These are phyloP conservation scores for Lolium rigidum DNA, from an alignment of 176 grass and related monocot species.

Conservation along the genomic window DNA sequence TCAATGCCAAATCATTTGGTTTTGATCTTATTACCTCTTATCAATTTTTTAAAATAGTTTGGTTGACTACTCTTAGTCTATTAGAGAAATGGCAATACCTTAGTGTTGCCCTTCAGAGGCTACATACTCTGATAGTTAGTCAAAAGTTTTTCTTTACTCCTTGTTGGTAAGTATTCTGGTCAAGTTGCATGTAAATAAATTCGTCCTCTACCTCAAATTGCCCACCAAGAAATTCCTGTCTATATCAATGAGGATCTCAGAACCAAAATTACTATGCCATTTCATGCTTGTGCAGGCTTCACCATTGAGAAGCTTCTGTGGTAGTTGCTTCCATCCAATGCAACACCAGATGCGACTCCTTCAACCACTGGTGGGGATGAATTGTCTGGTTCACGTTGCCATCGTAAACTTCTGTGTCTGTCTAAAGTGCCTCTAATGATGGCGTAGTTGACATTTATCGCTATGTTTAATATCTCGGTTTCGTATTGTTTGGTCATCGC, in stretches of 20 bases:
- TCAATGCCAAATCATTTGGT: not conserved
- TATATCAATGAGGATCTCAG: not conserved
- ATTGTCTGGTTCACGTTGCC: not conserved
- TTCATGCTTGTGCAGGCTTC: slow-evolving; percentile 2
- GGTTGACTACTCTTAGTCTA: not conserved
- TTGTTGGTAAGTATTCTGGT: not conserved
- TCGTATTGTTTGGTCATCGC: not conserved
- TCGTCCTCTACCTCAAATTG: not conserved
- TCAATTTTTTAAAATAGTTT: not conserved
- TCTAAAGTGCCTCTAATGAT: not conserved
- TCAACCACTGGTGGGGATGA: not conserved
- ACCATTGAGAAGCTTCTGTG: not conserved
- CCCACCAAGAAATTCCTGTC: not conserved
- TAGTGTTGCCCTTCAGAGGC: not conserved
- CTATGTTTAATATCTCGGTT: not conserved
- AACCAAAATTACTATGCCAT: not conserved
- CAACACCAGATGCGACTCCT: not conserved
- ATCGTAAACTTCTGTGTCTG: not conserved
- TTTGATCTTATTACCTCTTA: not conserved
- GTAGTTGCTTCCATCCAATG: not conserved
- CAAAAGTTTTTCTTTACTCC: not conserved
- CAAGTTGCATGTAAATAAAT: not conserved
- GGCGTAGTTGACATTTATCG: not conserved
- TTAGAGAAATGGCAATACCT: not conserved
- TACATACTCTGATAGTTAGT: not conserved